phyloP scores from a whole-genome alignment of 495 filamentous ascomycete genomes.

The Penicillium maclennaniae region DNA sequence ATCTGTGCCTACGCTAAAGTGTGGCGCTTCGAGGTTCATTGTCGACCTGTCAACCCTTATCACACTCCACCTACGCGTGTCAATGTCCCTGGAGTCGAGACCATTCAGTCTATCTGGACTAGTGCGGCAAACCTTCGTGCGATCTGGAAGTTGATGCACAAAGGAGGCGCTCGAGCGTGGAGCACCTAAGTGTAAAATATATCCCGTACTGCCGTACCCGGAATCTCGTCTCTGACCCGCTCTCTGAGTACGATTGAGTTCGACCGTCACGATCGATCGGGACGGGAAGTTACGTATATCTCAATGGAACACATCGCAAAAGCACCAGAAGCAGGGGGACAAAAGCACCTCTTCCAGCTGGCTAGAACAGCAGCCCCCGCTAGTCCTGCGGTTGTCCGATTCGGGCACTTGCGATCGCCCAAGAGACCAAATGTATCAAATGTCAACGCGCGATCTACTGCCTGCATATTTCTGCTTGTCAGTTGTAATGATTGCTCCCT shows the following conservation, averaged over 20 bases:
- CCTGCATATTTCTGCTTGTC: neutral
- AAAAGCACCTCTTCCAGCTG: neutral
- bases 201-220: neutral
- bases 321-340: neutral
- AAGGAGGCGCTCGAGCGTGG: neutral
- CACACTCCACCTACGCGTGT: neutral
- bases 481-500: neutral
- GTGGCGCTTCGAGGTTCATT: neutral
- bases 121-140: neutral
- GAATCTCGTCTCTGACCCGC: neutral
- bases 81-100: neutral
- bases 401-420: constrained; percentile 8
- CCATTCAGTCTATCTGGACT: neutral
- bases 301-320: constrained; percentile 16
- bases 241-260: constrained; percentile 12
- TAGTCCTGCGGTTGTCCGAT: constrained; percentile 2
- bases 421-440: constrained; percentile 10
- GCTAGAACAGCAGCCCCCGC: neutral
- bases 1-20: neutral
- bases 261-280: constrained; percentile 24
- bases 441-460: constrained; percentile 14
- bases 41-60: neutral
- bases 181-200: too few relatives aligned
- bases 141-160: neutral
- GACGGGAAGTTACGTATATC: constrained; percentile 19